These are phyloP conservation scores for Ministeria vibrans DNA, from an alignment of 78 protist genomes.

Conservation along the genomic window DNA sequence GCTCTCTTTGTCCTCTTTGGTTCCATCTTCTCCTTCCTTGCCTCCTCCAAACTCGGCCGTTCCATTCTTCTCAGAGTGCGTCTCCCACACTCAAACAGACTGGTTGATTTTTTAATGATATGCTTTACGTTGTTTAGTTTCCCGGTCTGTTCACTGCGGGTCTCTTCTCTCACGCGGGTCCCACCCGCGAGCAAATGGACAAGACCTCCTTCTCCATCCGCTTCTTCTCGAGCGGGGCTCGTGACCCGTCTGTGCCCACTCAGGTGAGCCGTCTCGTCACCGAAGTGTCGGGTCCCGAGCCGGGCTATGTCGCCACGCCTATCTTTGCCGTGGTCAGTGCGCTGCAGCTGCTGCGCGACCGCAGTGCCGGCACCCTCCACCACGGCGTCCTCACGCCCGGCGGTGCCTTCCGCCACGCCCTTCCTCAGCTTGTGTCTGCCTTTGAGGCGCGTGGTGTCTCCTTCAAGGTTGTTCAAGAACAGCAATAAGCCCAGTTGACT, in stretches of 20 bases:
- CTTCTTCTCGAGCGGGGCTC: neutral
- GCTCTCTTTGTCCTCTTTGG: constrained; percentile 2
- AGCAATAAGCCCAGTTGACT: too few species aligned
- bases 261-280: neutral
- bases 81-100: too few species aligned
- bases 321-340: neutral
- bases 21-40: neutral
- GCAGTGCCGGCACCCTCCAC: neutral
- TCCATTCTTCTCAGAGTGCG: neutral
- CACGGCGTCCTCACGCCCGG: constrained; percentile 2
- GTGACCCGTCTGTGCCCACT: neutral
- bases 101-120: neutral
- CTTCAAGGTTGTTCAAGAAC: too few species aligned
- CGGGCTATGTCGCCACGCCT: constrained; percentile 3
- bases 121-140: neutral
- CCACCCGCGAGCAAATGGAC: constrained; percentile 2
- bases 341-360: neutral
- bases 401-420: neutral
- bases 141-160: neutral
- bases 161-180: constrained; percentile 12
- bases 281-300: neutral
- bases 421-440: too few species aligned
- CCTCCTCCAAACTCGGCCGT: neutral
- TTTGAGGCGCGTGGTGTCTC: too few species aligned
- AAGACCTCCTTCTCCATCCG: neutral